Evolutionary conservation across 805 yeast genomes (phyloP).

Genomic region (Zygotorulaspora danielsina): DNA sequence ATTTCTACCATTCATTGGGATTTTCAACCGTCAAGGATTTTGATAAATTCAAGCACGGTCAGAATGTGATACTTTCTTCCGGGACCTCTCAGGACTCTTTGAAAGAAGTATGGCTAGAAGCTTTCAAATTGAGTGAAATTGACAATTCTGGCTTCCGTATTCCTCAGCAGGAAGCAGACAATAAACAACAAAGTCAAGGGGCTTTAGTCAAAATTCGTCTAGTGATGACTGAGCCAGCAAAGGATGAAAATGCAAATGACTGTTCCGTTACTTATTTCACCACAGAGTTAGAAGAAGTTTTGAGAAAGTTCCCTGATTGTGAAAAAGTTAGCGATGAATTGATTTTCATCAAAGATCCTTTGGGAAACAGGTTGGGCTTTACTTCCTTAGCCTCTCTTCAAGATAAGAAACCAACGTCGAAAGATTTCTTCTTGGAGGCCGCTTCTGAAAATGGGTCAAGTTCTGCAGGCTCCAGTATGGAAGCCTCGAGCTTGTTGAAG

Average conservation of each 20-base stretch:
- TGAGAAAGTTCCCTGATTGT: slow-evolving; percentile 25
- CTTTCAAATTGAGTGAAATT: slow-evolving; percentile 58
- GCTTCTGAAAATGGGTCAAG: slow-evolving; percentile 9
- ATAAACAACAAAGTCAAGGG: slow-evolving; percentile 42
- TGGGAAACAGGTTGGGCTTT: slow-evolving; percentile 58
- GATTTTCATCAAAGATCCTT: slow-evolving; percentile 50
- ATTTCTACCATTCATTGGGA: slow-evolving; percentile 60
- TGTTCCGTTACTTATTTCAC: slow-evolving; percentile 39
- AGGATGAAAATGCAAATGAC: slow-evolving; percentile 30
- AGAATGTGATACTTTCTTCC: slow-evolving; percentile 33
- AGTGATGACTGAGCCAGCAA: slow-evolving; percentile 34
- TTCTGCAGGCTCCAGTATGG: slow-evolving; percentile 20
- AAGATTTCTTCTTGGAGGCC: slow-evolving; percentile 23
- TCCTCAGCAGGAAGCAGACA: slow-evolving; percentile 44
- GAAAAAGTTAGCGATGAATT: slow-evolving; percentile 22
- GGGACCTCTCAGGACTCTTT: slow-evolving; percentile 66
- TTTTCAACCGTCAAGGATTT: slow-evolving; percentile 57
- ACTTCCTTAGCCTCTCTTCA: slow-evolving; percentile 44
- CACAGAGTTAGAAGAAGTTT: slow-evolving; percentile 35
- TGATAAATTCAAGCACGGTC: slow-evolving; percentile 44
- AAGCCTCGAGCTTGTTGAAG: slow-evolving; percentile 21
- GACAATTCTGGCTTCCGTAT: slow-evolving; percentile 57
- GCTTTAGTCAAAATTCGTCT: slow-evolving; percentile 47
- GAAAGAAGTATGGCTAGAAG: slow-evolving; percentile 68
- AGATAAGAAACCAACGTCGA: slow-evolving; percentile 25